Conservation (phyloP, 768 basidiomycete species). For the Lactarius sp. region DNA sequence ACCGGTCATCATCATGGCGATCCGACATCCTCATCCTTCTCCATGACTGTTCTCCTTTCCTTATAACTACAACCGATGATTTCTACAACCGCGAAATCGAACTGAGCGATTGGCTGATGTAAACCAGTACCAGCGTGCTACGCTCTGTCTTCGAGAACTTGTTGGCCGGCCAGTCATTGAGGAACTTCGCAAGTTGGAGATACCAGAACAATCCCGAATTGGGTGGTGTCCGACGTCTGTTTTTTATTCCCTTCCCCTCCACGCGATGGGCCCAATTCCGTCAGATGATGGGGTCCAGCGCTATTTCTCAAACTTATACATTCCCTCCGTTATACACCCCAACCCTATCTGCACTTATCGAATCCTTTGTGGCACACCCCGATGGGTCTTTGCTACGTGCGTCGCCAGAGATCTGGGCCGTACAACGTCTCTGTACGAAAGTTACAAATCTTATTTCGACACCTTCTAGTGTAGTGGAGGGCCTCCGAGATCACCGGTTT, state of each 20-base stretch:
- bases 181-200: not conserved
- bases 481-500: not conserved
- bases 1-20: conserved; percentile 1
- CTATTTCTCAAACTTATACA: conserved; percentile 12
- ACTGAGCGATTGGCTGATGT: not conserved
- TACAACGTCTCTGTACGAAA: not conserved
- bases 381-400: not conserved
- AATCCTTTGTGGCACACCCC: conserved; percentile 3
- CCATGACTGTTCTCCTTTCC: conserved; percentile 51
- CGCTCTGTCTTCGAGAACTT: not conserved
- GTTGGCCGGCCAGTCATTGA: conserved; percentile 13
- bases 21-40: conserved; percentile 1
- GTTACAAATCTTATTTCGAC: not conserved
- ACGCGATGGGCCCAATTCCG: conserved; percentile 10
- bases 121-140: not conserved
- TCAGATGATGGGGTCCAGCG: not conserved
- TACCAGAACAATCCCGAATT: conserved; percentile 13
- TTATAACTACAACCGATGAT: not conserved
- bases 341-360: conserved; percentile 10
- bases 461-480: not conserved
- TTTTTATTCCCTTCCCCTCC: conserved; percentile 12
- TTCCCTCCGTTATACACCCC: conserved; percentile 22
- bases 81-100: not conserved
- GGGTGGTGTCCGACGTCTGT: conserved; percentile 24
- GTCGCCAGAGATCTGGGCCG: not conserved